A percentile compares a stretch with the other conserved stretches of the same genome.
These are phyloP conservation scores for Euphrasia confusa DNA, from an alignment of 257 asterid species.

Conservation along the genomic window DNA sequence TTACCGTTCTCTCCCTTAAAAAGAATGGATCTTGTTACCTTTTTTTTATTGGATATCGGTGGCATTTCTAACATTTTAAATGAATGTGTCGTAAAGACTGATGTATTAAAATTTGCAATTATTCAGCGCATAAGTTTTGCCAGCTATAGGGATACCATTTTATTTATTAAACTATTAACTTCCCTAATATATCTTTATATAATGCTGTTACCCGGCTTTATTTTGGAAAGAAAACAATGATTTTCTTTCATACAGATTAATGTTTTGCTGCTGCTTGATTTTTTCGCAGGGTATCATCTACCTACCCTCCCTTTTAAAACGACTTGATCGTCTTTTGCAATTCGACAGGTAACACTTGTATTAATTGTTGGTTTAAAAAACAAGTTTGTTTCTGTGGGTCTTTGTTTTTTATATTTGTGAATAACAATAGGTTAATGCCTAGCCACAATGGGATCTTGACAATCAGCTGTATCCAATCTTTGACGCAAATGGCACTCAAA, in stretches of 20 bases:
- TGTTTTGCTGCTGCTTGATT: constrained; percentile 31
- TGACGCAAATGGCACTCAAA: constrained; percentile 82
- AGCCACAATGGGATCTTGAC: constrained; percentile 94
- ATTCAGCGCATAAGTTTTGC: neutral
- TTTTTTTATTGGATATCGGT: neutral
- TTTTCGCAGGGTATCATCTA: constrained; percentile 59
- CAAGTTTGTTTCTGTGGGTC: neutral
- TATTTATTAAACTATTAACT: neutral
- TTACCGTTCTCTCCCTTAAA: neutral
- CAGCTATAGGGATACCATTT: neutral
- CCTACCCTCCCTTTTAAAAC: constrained; percentile 91
- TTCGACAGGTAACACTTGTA: constrained; percentile 36
- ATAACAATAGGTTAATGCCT: constrained; percentile 77
- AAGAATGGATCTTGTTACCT: neutral
- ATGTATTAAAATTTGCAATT: neutral
- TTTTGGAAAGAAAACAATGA: constrained; percentile 1
- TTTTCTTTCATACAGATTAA: constrained; percentile 13
- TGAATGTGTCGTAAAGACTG: neutral
- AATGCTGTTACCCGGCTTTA: constrained; percentile 13
- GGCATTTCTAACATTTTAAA: neutral
- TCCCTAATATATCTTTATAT: neutral
- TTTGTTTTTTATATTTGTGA: constrained; percentile 20
- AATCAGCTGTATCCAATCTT: constrained; percentile 69
- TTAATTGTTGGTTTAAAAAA: neutral
- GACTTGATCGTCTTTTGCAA: constrained; percentile 89